Evolutionary conservation across 345 rosid genomes (phyloP).

Genomic region (Ceriops zippeliana): DNA sequence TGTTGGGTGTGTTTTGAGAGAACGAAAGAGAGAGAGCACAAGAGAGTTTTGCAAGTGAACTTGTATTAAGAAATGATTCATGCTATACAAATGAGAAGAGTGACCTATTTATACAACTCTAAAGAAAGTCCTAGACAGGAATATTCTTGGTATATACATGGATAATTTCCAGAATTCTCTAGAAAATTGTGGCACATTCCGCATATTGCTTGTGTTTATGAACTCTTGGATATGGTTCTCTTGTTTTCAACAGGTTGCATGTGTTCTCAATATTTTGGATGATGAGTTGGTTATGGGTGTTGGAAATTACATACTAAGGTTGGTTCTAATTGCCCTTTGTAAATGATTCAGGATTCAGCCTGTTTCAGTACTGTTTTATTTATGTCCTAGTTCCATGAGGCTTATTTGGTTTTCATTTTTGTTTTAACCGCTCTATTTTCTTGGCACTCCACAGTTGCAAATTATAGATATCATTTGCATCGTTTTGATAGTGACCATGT

Average conservation of each 20-base stretch:
- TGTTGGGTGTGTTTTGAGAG: neutral
- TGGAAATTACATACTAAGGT: conserved; percentile 93
- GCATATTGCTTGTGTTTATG: neutral
- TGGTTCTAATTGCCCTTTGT: conserved; percentile 8
- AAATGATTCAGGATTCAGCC: neutral
- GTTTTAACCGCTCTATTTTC: neutral
- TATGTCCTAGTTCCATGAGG: neutral
- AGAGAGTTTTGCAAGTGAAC: too few species aligned
- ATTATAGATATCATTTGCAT: neutral
- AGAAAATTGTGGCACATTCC: too few species aligned
- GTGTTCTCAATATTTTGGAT: conserved; percentile 74
- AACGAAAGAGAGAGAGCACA: too few species aligned
- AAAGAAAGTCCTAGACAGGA: too few species aligned
- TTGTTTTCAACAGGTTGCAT: conserved; percentile 58
- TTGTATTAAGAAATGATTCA: too few species aligned
- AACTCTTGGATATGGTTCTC: neutral
- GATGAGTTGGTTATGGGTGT: conserved; percentile 61
- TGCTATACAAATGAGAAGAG: too few species aligned
- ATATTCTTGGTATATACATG: too few species aligned
- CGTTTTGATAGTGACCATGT: neutral
- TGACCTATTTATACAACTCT: too few species aligned
- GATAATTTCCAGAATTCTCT: too few species aligned
- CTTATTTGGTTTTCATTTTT: neutral
- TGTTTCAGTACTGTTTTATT: neutral
- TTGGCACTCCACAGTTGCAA: neutral